Evolutionary conservation across 768 basidiomycete species (phyloP), one percentile per base, ranked within the genome.

Genomic region (Tylopilus felleus): DNA sequence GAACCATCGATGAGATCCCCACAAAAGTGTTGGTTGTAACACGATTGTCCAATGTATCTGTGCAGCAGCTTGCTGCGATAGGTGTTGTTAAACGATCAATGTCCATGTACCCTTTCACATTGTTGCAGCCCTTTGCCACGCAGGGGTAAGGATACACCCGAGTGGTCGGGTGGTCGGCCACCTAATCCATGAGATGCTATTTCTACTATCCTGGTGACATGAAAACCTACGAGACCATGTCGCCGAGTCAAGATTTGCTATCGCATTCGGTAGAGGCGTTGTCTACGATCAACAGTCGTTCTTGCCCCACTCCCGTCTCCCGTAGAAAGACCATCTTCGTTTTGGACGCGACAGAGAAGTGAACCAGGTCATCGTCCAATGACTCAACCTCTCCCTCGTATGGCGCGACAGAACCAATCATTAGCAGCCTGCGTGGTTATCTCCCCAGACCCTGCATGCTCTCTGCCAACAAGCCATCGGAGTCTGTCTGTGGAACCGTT

Each of bases 401-500:
- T 23, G 29, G 4, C 19, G 19, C 38, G 25, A 47, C n/a, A 7
- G 2, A 9, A n/a, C 36, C 21, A 35, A 35, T 23, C 38, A 33
- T 22, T 5, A 16, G 22, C 48, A 47, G 10, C 33, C 29, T 36
- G 28, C 9, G 16, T 50, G 23, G 40, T 45, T 55, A 64, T 46
- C 46, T 64, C 43, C 62, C 65, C 21, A 66, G 46, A 29, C 10
- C 29, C 17, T 43, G 61, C 64, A 66, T 65, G n/a, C 46, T 42
- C 41, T 65, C 51, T 29, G 52, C 59, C 47, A 68, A 40, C n/a
- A 27, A 51, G 25, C 45, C 45, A 10, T 59, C 47, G 13, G 48
- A 36, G 19, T 60, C 64, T n/a, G 19, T 14, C 45, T 47, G 36
- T 3, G 54, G 10, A 28, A 17, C 22, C 21, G 43, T 19, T 6